Percentiles rank a stretch among this genome's conserved stretches.
phyloP scores from a whole-genome alignment of 441 rosid species.

The Croton setiger region DNA sequence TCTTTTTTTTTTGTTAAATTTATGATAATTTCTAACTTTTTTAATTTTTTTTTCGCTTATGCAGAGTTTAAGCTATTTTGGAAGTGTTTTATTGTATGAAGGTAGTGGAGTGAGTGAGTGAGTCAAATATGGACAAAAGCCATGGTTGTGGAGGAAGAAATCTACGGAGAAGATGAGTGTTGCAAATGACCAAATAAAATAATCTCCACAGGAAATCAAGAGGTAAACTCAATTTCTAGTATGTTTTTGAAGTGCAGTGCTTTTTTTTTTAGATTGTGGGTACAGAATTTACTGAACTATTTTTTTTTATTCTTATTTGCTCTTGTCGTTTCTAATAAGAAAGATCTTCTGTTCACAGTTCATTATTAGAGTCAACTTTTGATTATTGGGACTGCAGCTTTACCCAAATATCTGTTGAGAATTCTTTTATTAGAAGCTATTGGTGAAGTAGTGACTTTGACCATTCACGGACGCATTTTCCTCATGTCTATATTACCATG shows the following conservation, averaged over 20 bases:
- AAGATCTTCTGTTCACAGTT: background rate
- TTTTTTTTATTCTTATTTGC: background rate
- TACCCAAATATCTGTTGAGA: background rate
- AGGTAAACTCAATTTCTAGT: conserved; percentile 35
- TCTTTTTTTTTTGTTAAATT: no score
- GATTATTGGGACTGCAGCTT: background rate
- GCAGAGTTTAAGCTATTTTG: conserved; percentile 7
- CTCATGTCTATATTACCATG: background rate
- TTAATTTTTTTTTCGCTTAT: background rate
- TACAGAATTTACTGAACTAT: background rate
- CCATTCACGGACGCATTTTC: background rate
- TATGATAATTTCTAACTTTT: no score
- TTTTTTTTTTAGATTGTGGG: background rate
- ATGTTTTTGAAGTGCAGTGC: background rate
- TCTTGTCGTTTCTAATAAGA: background rate
- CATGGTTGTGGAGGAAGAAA: conserved; percentile 84
- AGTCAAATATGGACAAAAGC: conserved; percentile 67
- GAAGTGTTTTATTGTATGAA: conserved; percentile 3
- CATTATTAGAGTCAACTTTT: background rate
- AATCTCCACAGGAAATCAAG: conserved; percentile 36
- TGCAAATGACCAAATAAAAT: conserved; percentile 33
- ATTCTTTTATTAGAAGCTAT: background rate
- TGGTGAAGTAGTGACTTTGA: background rate
- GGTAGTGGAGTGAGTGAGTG: conserved; percentile 19
- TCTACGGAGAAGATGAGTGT: conserved; percentile 49